These are phyloP conservation scores for Pythium rhizo-oryzae DNA, from an alignment of 352 stramenopile species.

Conservation along the genomic window DNA sequence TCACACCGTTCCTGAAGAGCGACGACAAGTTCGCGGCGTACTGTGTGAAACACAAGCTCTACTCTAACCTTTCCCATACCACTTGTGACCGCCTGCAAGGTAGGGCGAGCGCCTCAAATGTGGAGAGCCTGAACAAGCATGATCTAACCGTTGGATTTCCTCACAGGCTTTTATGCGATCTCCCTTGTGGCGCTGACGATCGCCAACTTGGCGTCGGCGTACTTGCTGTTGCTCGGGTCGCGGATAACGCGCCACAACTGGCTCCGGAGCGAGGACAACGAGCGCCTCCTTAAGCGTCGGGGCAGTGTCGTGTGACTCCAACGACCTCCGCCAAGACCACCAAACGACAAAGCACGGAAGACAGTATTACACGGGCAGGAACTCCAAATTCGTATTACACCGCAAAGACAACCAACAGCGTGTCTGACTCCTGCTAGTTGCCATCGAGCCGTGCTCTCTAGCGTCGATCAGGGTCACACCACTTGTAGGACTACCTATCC, in stretches of 20 bases:
- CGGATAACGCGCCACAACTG: slow-evolving; percentile 51
- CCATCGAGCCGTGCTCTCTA: too few relatives aligned
- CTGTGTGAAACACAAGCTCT: slow-evolving; percentile 38
- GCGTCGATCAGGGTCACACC: too few relatives aligned
- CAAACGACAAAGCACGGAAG: too few relatives aligned
- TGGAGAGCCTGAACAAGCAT: too few relatives aligned
- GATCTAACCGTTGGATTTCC: not conserved
- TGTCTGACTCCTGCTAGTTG: too few relatives aligned
- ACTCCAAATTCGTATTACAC: too few relatives aligned
- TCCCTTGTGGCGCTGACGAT: slow-evolving; percentile 47
- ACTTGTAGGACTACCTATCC: too few relatives aligned
- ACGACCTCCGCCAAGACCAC: not conserved
- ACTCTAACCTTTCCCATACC: slow-evolving; percentile 49
- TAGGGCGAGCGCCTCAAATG: slow-evolving; percentile 12
- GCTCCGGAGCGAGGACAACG: slow-evolving; percentile 31
- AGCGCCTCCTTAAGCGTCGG: slow-evolving; percentile 38
- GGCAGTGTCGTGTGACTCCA: slow-evolving; percentile 15
- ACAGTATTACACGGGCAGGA: too few relatives aligned
- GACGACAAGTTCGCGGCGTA: slow-evolving; percentile 32
- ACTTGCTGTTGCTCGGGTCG: slow-evolving; percentile 47
- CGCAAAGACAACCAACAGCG: too few relatives aligned
- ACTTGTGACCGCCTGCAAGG: slow-evolving; percentile 46
- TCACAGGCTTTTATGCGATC: slow-evolving; percentile 42
- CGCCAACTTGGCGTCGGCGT: slow-evolving; percentile 40
- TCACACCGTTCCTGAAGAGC: slow-evolving; percentile 40